Percentiles rank a stretch among this genome's conserved stretches.
These are phyloP conservation scores for Penicillium subrubescens DNA, from an alignment of 495 filamentous ascomycete species.

Conservation along the genomic window DNA sequence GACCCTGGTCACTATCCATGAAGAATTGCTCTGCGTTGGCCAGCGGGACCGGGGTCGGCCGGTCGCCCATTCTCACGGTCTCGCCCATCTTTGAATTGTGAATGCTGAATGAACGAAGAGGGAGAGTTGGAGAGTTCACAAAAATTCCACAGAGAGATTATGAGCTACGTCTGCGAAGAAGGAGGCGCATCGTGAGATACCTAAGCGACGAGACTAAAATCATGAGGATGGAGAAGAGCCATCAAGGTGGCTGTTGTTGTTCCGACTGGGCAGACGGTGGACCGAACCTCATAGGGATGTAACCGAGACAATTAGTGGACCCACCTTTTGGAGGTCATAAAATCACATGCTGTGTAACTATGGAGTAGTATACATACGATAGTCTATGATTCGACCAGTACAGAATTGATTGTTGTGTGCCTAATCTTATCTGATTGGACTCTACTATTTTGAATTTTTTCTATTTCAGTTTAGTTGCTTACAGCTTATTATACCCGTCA, in stretches of 20 bases:
- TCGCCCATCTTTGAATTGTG: not conserved
- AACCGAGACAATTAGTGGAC: not conserved
- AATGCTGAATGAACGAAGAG: not conserved
- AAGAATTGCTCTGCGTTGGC: conserved; percentile 33
- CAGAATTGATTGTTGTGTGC: not conserved
- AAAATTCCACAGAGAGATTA: not conserved
- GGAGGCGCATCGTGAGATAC: not conserved
- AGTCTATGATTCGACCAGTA: not conserved
- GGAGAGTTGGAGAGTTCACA: not conserved
- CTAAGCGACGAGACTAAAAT: not conserved
- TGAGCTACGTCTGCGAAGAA: not conserved
- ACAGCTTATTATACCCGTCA: too few species aligned
- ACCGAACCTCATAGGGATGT: not conserved
- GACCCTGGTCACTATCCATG: conserved; percentile 20
- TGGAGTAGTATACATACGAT: not conserved
- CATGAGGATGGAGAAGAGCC: not conserved
- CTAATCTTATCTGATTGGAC: not conserved
- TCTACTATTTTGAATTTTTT: not conserved
- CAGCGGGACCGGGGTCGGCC: conserved; percentile 17
- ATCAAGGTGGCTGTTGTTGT: not conserved
- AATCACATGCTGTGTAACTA: not conserved
- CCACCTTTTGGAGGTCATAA: not conserved
- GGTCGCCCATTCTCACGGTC: conserved; percentile 9
- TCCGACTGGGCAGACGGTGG: not conserved
- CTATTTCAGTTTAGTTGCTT: too few species aligned